Percentiles rank a stretch among this genome's conserved stretches.
Evolutionary conservation across 2,329 filamentous ascomycete genomes (phyloP).

Genomic region (Aspergillus sp.): DNA sequence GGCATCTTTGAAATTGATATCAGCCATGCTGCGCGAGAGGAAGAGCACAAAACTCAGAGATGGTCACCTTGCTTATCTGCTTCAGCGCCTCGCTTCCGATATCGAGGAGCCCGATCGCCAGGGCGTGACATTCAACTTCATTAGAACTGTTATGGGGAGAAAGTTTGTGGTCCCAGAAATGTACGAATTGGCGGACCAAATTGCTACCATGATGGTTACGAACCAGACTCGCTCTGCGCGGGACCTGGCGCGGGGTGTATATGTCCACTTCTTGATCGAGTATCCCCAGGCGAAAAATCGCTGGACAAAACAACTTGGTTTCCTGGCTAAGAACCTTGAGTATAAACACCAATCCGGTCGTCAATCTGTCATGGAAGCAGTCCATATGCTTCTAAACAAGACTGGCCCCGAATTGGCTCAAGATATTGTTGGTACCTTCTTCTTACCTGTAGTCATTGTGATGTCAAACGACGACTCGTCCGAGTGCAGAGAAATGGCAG

Average conservation of each 20-base stretch:
- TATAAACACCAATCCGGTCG: conserved; percentile 86
- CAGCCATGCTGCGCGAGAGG: conserved; percentile 77
- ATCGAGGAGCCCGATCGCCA: conserved; percentile 89
- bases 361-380: conserved; percentile 86
- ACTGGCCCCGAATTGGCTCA: conserved; percentile 76
- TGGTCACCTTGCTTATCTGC: conserved; percentile 73
- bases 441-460: conserved; percentile 78
- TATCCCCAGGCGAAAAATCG: conserved; percentile 89
- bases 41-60: conserved; percentile 73
- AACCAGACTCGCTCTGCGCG: conserved; percentile 87
- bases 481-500: conserved; percentile 78
- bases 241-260: conserved; percentile 81
- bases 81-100: conserved; percentile 78
- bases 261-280: conserved; percentile 89
- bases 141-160: conserved; percentile 79
- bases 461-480: conserved; percentile 84
- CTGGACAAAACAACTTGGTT: conserved; percentile 83
- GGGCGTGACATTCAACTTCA: conserved; percentile 89
- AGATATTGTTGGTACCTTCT: conserved; percentile 75
- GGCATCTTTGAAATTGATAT: conserved; percentile 81
- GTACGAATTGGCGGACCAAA: conserved; percentile 86
- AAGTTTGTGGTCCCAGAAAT: conserved; percentile 81
- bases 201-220: conserved; percentile 89
- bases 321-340: conserved; percentile 83
- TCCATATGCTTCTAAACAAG: conserved; percentile 82